A percentile compares a stretch with the other conserved stretches of the same genome.
Conservation (phyloP, 306 rosid species). For the Medicago truncatula region MtrunA17r5.0-ANR NC_053044.1:50449501-50450000, state of each 20-base stretch:
- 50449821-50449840: constrained; percentile 62
- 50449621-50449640: too few species aligned
- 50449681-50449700: too few species aligned
- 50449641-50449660: too few species aligned
- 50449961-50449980: constrained; percentile 70
- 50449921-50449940: constrained; percentile 80
- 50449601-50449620: too few species aligned
- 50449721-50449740: not conserved
- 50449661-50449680: too few species aligned
- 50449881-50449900: constrained; percentile 54
- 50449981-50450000: constrained; percentile 47
- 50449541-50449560: too few species aligned
- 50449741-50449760: not conserved
- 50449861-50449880: constrained; percentile 51
- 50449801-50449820: constrained; percentile 46
- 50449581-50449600: too few species aligned
- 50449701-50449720: not conserved
- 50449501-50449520: too few species aligned
- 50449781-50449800: constrained; percentile 65
- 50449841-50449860: constrained; percentile 74
- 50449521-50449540: too few species aligned
- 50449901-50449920: constrained; percentile 63
- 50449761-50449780: constrained; percentile 34
- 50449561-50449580: too few species aligned
- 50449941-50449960: constrained; percentile 62